Evolutionary conservation across 306 rosid species (phyloP).

Genomic region (Abrus pulchellus): DNA sequence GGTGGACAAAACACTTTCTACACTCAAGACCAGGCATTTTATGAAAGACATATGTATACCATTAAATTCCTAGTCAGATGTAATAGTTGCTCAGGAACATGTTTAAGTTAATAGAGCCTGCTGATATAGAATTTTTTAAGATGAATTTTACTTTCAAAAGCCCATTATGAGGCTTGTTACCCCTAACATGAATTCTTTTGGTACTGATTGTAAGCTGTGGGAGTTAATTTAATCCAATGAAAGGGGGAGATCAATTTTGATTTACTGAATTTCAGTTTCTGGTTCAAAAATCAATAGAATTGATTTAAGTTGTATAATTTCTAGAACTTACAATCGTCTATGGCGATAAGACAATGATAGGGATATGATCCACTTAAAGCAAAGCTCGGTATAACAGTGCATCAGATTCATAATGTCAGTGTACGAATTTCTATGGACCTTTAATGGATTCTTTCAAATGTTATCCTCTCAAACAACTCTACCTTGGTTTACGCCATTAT

Average conservation of each 20-base stretch:
- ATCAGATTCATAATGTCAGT: neutral
- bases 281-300: neutral
- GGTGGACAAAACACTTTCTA: neutral
- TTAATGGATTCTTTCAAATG: neutral
- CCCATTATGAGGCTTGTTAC: slow-evolving; percentile 19
- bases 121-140: slow-evolving; percentile 38
- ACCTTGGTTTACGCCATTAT: neutral
- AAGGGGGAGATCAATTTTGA: neutral
- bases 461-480: neutral
- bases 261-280: slow-evolving; percentile 12
- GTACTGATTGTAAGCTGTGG: neutral
- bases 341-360: too few relatives aligned
- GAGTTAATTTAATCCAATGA: slow-evolving; percentile 15
- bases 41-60: slow-evolving; percentile 6
- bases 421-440: neutral
- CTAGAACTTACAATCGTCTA: neutral
- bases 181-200: slow-evolving; percentile 16
- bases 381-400: neutral
- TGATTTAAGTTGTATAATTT: neutral
- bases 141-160: slow-evolving; percentile 7
- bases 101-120: slow-evolving; percentile 24
- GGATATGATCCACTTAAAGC: neutral
- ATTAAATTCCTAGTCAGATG: neutral
- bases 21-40: slow-evolving; percentile 8
- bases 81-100: slow-evolving; percentile 19